Evolutionary conservation across 257 asterid species (phyloP).

Genomic region (Datura wrightii): DNA sequence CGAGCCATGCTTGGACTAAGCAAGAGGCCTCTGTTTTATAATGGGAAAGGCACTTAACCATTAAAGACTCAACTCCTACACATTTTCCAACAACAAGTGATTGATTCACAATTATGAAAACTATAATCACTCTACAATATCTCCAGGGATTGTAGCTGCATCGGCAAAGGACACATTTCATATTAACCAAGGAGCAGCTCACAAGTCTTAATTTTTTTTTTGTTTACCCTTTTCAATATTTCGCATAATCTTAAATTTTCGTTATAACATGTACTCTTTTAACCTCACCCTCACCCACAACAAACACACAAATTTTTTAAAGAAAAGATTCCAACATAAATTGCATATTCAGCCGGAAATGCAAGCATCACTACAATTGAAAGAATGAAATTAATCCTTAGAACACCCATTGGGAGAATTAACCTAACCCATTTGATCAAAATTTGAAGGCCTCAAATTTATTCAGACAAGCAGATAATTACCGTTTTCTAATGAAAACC

Average conservation of each 20-base stretch:
- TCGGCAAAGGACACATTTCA: background rate
- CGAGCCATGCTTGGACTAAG: background rate
- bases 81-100: background rate
- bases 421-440: background rate
- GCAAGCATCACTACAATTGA: too few relatives aligned
- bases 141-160: background rate
- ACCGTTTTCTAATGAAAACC: too few relatives aligned
- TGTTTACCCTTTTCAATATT: background rate
- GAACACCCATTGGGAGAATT: background rate
- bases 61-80: background rate
- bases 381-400: background rate
- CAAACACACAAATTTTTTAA: background rate
- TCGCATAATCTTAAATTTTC: slow-evolving; percentile 3
- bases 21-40: background rate
- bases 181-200: background rate
- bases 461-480: too few relatives aligned
- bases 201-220: background rate
- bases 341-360: background rate
- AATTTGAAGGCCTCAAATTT: background rate
- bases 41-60: background rate
- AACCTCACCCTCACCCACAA: background rate
- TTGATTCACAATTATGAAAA: slow-evolving; percentile 10
- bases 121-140: background rate
- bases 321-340: slow-evolving; percentile 9
- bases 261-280: background rate